Percentiles rank a stretch among this genome's conserved stretches.
phyloP scores from a whole-genome alignment of 306 rosid genomes.

The Cucurbita argyrosperma region DNA sequence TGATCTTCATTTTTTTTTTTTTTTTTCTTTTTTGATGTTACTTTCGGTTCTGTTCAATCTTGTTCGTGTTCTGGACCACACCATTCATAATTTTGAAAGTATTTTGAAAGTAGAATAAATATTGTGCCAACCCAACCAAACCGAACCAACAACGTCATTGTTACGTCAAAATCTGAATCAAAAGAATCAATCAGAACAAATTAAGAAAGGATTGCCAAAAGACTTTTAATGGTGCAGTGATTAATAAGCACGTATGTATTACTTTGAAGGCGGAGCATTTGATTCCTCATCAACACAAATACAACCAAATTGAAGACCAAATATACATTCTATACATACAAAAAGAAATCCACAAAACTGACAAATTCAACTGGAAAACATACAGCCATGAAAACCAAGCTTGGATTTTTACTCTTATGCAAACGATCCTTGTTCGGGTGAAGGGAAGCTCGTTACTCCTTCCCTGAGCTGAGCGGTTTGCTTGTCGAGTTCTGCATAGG shows the following conservation, averaged over 20 bases:
- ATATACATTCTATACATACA: slow-evolving; percentile 5
- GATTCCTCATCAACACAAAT: neutral
- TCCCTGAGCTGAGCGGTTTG: slow-evolving; percentile 19
- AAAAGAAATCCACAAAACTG: neutral
- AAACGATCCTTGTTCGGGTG: slow-evolving; percentile 13
- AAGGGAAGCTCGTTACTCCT: slow-evolving; percentile 19
- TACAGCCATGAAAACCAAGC: neutral
- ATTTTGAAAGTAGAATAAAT: neutral
- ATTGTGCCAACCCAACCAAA: too few relatives aligned
- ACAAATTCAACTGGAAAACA: neutral
- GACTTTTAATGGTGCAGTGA: too few relatives aligned
- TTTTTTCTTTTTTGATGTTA: neutral
- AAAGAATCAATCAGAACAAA: neutral
- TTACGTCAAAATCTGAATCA: neutral
- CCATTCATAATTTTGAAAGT: neutral
- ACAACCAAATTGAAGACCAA: neutral
- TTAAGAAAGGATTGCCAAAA: too few relatives aligned
- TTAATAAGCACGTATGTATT: too few relatives aligned
- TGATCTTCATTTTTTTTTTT: neutral
- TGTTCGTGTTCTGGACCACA: neutral
- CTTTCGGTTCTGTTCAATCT: neutral
- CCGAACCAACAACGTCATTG: neutral
- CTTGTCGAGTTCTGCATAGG: slow-evolving; percentile 19
- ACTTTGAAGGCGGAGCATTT: too few relatives aligned
- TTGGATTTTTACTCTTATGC: slow-evolving; percentile 8